These are phyloP conservation scores for Schrenkiella parvula DNA, from an alignment of 345 rosid species.

Conservation along the genomic window DNA sequence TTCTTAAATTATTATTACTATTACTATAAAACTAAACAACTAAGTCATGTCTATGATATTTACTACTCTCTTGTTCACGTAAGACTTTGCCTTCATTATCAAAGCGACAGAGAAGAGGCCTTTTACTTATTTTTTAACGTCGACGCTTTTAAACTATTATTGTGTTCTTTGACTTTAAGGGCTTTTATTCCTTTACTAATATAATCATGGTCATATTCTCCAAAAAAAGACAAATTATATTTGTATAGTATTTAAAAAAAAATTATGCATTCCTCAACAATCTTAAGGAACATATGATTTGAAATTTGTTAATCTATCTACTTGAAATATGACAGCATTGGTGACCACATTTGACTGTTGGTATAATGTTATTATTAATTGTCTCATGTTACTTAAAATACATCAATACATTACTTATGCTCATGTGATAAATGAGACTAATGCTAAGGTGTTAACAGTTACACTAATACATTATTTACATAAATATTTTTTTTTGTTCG, in stretches of 20 bases:
- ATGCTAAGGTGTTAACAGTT: background rate
- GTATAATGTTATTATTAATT: background rate
- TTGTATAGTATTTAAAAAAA: background rate
- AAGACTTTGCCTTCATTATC: background rate
- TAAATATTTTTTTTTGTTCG: background rate
- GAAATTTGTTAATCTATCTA: background rate
- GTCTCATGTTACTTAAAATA: background rate
- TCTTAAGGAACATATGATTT: background rate
- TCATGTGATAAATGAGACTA: background rate
- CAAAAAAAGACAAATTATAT: background rate
- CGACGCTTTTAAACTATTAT: background rate
- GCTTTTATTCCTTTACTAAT: background rate
- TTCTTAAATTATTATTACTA: background rate
- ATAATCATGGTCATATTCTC: background rate
- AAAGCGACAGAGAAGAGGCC: background rate
- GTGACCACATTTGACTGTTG: background rate
- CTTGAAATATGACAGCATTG: background rate
- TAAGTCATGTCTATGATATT: background rate
- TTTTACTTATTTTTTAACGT: background rate
- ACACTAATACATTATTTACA: background rate
- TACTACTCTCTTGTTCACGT: background rate
- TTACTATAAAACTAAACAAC: background rate
- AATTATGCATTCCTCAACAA: background rate
- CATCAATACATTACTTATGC: too few species aligned
- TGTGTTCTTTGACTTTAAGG: background rate